Conservation (phyloP, 2,329 filamentous ascomycete genomes). For the Dothidotthia symphoricarpi region DNA sequence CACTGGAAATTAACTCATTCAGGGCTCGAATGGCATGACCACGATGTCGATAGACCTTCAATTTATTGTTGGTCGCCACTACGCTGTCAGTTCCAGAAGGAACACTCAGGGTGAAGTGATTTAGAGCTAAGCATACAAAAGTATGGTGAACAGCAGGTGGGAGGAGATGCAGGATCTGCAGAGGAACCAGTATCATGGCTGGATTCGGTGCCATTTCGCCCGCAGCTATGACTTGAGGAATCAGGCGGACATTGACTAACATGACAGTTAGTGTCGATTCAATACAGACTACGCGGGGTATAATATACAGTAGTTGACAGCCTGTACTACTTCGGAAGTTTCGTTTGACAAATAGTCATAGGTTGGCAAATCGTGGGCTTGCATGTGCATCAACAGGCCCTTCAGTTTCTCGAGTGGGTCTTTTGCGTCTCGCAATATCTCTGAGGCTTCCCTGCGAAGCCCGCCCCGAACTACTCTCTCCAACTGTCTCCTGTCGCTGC, state of each 20-base stretch:
- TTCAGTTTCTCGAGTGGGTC: conserved; percentile 19
- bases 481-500: conserved; percentile 13
- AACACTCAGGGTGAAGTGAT: conserved; percentile 23
- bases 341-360: conserved; percentile 25
- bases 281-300: background rate
- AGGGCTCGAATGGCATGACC: conserved; percentile 30
- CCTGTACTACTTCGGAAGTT: conserved; percentile 30
- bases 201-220: conserved; percentile 28
- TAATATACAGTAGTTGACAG: conserved; percentile 33
- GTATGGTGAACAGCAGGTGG: conserved; percentile 31
- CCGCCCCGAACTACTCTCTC: conserved; percentile 15
- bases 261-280: conserved; percentile 2
- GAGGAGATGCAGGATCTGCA: conserved; percentile 25
- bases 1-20: conserved; percentile 21
- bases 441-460: conserved; percentile 12
- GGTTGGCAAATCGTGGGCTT: conserved; percentile 18
- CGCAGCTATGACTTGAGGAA: conserved; percentile 15
- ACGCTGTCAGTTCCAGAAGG: conserved; percentile 11
- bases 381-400: conserved; percentile 16
- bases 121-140: conserved; percentile 26
- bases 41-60: conserved; percentile 30
- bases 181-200: conserved; percentile 26
- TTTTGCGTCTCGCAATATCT: conserved; percentile 11
- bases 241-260: conserved; percentile 28
- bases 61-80: conserved; percentile 11